A percentile compares a stretch with the other conserved stretches of the same genome.
These are phyloP conservation scores for Alternaria sp. DNA, from an alignment of 2,329 filamentous ascomycete genomes.

Conservation along the genomic window DNA sequence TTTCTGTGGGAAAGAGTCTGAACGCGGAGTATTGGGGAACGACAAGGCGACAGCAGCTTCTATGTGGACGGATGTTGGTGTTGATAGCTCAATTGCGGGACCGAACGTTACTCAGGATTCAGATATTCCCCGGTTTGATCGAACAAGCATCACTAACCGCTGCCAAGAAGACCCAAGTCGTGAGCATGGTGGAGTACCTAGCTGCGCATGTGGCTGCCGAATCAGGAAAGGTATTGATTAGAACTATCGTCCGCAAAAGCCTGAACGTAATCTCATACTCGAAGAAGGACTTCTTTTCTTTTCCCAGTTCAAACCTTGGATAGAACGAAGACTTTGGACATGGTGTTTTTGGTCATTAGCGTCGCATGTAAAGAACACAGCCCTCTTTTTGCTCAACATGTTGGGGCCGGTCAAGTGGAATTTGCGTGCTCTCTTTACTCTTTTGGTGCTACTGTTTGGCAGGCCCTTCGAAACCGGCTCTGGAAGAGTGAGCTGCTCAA, in stretches of 20 bases:
- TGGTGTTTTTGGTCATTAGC: background rate
- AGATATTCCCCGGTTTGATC: background rate
- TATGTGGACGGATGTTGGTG: background rate
- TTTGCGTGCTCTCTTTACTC: background rate
- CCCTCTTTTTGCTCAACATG: background rate
- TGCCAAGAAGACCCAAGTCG: conserved; percentile 6
- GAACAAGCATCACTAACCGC: conserved; percentile 9
- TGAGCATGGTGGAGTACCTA: background rate
- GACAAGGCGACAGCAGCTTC: background rate
- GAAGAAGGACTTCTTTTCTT: background rate
- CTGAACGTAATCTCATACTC: background rate
- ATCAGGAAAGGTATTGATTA: background rate
- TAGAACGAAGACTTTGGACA: background rate
- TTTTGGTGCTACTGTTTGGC: background rate
- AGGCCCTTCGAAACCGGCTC: background rate
- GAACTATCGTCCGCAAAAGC: background rate
- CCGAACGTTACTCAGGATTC: background rate
- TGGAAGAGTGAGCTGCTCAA: background rate
- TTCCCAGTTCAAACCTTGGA: background rate
- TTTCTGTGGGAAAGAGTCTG: background rate
- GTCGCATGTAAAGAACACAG: background rate
- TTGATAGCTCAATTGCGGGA: background rate
- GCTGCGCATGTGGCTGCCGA: background rate
- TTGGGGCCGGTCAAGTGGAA: background rate
- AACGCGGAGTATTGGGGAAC: background rate